Evolutionary conservation across 2,329 filamentous ascomycete species (phyloP).

Genomic region (Myriosclerotinia curreyana): DNA sequence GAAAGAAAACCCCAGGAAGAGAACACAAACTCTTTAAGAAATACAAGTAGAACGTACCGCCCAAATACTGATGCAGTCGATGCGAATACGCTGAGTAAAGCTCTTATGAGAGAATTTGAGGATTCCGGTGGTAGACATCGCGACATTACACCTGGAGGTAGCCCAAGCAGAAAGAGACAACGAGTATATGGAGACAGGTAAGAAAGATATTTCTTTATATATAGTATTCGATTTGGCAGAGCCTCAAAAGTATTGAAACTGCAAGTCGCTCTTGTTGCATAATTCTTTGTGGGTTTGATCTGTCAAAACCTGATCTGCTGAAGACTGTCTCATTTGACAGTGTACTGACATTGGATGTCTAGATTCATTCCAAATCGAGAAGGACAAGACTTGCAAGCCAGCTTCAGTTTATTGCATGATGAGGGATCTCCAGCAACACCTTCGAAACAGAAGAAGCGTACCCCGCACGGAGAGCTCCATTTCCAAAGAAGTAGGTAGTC

Average conservation of each 20-base stretch:
- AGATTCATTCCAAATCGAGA: constrained; percentile 95
- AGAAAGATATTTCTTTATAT: constrained; percentile 26
- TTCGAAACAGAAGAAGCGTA: constrained; percentile 78
- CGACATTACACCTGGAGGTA: constrained; percentile 61
- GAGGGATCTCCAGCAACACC: constrained; percentile 91
- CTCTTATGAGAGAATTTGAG: constrained; percentile 57
- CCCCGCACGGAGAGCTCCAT: constrained; percentile 84
- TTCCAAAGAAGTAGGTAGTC: constrained; percentile 78
- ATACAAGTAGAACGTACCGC: constrained; percentile 26
- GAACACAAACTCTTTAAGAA: constrained; percentile 25
- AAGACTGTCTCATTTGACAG: not conserved
- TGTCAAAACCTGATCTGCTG: not conserved
- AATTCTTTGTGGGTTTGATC: not conserved
- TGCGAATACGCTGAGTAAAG: constrained; percentile 56
- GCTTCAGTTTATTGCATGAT: constrained; percentile 87
- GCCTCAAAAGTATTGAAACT: not conserved
- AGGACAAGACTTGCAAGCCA: constrained; percentile 89
- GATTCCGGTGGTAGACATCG: constrained; percentile 52
- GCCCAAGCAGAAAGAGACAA: constrained; percentile 66
- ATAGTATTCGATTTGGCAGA: not conserved
- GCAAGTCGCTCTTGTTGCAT: not conserved
- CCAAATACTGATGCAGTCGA: constrained; percentile 42
- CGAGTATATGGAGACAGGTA: constrained; percentile 59
- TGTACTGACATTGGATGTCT: constrained; percentile 29
- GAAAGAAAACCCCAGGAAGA: constrained; percentile 34